These are phyloP conservation scores for Leishmania tarentolae DNA, from an alignment of 208 protist species.

Conservation along the genomic window DNA sequence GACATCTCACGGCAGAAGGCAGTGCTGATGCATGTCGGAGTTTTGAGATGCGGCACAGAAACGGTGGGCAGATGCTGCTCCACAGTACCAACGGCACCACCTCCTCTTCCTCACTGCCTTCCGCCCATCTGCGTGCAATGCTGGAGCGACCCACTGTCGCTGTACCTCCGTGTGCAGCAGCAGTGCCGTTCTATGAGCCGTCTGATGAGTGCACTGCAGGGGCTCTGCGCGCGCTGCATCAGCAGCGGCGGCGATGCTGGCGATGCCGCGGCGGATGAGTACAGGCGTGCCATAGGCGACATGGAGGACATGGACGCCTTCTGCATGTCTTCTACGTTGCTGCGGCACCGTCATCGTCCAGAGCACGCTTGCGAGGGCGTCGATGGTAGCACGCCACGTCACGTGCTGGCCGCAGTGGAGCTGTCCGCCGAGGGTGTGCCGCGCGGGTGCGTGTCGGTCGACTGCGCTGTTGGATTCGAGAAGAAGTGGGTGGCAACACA, in stretches of 20 bases:
- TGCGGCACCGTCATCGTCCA: background rate
- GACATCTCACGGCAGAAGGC: constrained; percentile 29
- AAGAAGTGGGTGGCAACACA: constrained; percentile 56
- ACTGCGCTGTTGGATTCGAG: constrained; percentile 70
- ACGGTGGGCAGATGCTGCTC: background rate
- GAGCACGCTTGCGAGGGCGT: background rate
- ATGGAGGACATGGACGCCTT: constrained; percentile 44
- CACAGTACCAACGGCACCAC: background rate
- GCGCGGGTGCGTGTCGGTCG: constrained; percentile 59
- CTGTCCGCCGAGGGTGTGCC: constrained; percentile 23
- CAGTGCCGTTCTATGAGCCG: constrained; percentile 22
- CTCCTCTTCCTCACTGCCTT: background rate
- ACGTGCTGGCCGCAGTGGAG: constrained; percentile 15
- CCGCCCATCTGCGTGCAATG: constrained; percentile 54
- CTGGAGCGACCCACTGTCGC: constrained; percentile 35
- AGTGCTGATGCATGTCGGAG: constrained; percentile 8
- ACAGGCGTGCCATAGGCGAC: constrained; percentile 17
- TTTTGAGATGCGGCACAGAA: background rate
- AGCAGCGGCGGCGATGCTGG: constrained; percentile 31
- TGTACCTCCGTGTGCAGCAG: constrained; percentile 30
- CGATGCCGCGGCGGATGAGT: constrained; percentile 1
- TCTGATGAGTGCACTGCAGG: constrained; percentile 25
- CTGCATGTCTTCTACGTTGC: background rate
- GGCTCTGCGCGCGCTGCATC: constrained; percentile 44
- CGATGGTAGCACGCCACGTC: constrained; percentile 10